These are phyloP conservation scores for Fusarium tupiense DNA, from an alignment of 2,329 filamentous ascomycete genomes.

Conservation along the genomic window DNA sequence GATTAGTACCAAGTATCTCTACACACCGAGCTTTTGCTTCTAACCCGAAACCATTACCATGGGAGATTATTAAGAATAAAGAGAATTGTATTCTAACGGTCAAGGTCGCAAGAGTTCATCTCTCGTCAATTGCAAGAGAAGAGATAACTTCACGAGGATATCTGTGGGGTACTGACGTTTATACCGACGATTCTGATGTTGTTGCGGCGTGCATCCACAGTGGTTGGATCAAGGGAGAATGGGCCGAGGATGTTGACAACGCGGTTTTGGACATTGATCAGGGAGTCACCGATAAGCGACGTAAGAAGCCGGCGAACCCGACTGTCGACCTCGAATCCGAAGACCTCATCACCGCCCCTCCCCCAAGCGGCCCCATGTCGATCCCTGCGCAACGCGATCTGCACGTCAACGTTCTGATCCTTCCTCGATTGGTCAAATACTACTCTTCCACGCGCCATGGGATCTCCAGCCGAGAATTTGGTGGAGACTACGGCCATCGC, in stretches of 20 bases:
- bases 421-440: slow-evolving; percentile 83
- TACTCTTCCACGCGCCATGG: slow-evolving; percentile 79
- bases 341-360: slow-evolving; percentile 62
- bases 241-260: slow-evolving; percentile 80
- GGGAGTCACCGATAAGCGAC: slow-evolving; percentile 45
- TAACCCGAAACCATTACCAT: slow-evolving; percentile 77
- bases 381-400: slow-evolving; percentile 78
- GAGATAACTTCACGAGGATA: slow-evolving; percentile 84
- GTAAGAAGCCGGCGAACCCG: slow-evolving; percentile 46
- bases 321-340: slow-evolving; percentile 51
- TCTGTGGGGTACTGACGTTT: slow-evolving; percentile 93
- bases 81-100: slow-evolving; percentile 93
- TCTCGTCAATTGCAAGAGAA: slow-evolving; percentile 75
- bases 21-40: slow-evolving; percentile 58
- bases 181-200: slow-evolving; percentile 95
- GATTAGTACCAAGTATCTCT: slow-evolving; percentile 54
- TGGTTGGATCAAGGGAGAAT: slow-evolving; percentile 91
- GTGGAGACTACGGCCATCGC: slow-evolving; percentile 57
- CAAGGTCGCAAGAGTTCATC: slow-evolving; percentile 82
- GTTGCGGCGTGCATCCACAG: slow-evolving; percentile 92
- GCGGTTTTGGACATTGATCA: slow-evolving; percentile 69
- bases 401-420: slow-evolving; percentile 85
- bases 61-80: slow-evolving; percentile 74
- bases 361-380: slow-evolving; percentile 67
- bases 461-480: slow-evolving; percentile 83